Conservation (phyloP, 2,329 filamentous ascomycete species). For the Lasiodiplodia citricola region DNA sequence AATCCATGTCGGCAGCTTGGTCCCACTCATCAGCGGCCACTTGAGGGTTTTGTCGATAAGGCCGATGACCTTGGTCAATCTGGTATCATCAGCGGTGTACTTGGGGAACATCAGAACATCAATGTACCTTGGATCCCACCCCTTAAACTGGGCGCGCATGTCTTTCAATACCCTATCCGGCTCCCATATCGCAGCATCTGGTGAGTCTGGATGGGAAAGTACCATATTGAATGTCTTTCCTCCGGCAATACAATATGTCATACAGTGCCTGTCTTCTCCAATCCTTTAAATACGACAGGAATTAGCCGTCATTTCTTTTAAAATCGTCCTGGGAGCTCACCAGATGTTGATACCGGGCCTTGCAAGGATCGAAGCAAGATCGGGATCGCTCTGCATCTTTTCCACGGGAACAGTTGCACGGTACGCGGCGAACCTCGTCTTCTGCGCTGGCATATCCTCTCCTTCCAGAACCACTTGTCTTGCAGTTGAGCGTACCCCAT, state of each 20-base stretch:
- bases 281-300: constrained; percentile 41
- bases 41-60: constrained; percentile 32
- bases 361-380: constrained; percentile 31
- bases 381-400: constrained; percentile 49
- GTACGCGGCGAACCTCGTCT: constrained; percentile 68
- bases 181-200: constrained; percentile 58
- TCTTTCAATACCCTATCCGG: constrained; percentile 61
- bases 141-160: constrained; percentile 62
- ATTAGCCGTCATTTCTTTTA: constrained; percentile 24
- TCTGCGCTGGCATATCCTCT: constrained; percentile 46
- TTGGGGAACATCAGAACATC: background rate
- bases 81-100: constrained; percentile 10
- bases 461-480: constrained; percentile 29
- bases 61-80: constrained; percentile 38
- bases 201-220: constrained; percentile 64
- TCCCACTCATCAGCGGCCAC: constrained; percentile 32
- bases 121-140: constrained; percentile 61
- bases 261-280: constrained; percentile 51
- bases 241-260: constrained; percentile 54
- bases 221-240: constrained; percentile 69
- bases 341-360: constrained; percentile 33
- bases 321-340: constrained; percentile 26
- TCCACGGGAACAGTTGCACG: constrained; percentile 56
- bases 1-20: constrained; percentile 30
- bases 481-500: constrained; percentile 57